phyloP scores from a whole-genome alignment of 768 basidiomycete species.

The Punctularia strigosozonata region DNA sequence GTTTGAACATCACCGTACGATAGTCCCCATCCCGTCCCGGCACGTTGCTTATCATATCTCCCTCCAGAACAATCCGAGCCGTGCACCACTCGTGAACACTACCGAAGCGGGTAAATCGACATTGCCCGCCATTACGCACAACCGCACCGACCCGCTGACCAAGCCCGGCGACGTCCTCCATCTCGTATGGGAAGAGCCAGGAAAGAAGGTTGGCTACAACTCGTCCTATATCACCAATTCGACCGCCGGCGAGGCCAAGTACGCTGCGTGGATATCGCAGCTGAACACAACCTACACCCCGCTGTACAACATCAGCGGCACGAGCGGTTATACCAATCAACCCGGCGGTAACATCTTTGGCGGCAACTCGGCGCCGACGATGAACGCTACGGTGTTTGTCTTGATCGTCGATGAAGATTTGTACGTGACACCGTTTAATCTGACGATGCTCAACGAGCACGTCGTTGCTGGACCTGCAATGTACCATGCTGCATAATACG shows the following conservation, averaged over 20 bases:
- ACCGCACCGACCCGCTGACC: constrained; percentile 35
- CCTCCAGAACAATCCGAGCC: constrained; percentile 22
- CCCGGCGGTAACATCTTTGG: constrained; percentile 37
- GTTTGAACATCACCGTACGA: constrained; percentile 33
- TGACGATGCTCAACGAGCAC: constrained; percentile 36
- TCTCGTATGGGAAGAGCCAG: constrained; percentile 45
- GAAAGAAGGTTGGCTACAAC: constrained; percentile 39
- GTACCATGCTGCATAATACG: constrained; percentile 31
- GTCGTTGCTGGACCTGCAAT: constrained; percentile 46
- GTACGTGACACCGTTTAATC: constrained; percentile 47
- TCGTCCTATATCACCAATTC: constrained; percentile 38
- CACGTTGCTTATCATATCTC: neutral
- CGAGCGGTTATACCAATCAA: constrained; percentile 34
- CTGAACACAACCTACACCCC: constrained; percentile 49
- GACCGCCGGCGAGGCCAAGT: constrained; percentile 31
- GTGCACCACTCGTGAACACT: constrained; percentile 20
- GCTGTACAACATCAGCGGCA: constrained; percentile 28
- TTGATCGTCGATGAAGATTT: constrained; percentile 35
- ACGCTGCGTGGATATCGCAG: constrained; percentile 47
- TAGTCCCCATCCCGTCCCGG: constrained; percentile 6
- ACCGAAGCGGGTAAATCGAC: too few species aligned
- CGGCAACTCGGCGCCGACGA: constrained; percentile 22
- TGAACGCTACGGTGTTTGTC: constrained; percentile 49
- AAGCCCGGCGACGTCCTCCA: constrained; percentile 30
- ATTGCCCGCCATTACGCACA: constrained; percentile 45